Conservation (phyloP, 1,284 basidiomycete genomes). For the Marasmius oreades region DNA sequence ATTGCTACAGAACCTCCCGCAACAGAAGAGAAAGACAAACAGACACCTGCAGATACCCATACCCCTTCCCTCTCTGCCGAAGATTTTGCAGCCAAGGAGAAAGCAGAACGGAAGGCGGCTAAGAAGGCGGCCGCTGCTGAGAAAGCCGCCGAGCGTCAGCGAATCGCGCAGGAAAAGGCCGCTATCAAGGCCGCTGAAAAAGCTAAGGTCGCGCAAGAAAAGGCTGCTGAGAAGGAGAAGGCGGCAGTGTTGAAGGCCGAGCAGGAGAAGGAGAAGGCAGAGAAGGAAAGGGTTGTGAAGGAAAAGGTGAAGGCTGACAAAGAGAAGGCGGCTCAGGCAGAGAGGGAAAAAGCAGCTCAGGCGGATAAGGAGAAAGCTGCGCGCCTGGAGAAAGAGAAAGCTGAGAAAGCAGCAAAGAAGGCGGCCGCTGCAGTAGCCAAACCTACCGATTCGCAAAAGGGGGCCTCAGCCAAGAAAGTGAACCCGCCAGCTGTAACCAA, state of each 20-base stretch:
- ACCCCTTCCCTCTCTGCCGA: conserved; percentile 18
- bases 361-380: conserved; percentile 25
- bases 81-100: conserved; percentile 43
- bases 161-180: conserved; percentile 50
- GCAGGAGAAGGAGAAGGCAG: conserved; percentile 37
- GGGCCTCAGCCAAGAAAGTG: conserved; percentile 16
- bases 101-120: conserved; percentile 53
- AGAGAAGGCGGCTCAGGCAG: conserved; percentile 37
- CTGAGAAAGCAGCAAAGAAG: conserved; percentile 28
- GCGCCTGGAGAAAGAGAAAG: conserved; percentile 27
- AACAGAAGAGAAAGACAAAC: conserved; percentile 17
- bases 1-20: conserved; percentile 22
- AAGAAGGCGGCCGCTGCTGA: conserved; percentile 61
- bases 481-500: conserved; percentile 19
- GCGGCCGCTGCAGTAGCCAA: conserved; percentile 20
- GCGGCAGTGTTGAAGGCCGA: conserved; percentile 31
- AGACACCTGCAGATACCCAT: conserved; percentile 29
- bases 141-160: conserved; percentile 55
- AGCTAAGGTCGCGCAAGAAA: conserved; percentile 40
- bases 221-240: conserved; percentile 43
- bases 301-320: conserved; percentile 39
- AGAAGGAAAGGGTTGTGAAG: conserved; percentile 37
- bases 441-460: conserved; percentile 22
- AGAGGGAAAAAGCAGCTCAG: conserved; percentile 32
- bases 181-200: conserved; percentile 47